These are phyloP conservation scores for Podaxis sp. DNA, from an alignment of 768 basidiomycete genomes.

Conservation along the genomic window DNA sequence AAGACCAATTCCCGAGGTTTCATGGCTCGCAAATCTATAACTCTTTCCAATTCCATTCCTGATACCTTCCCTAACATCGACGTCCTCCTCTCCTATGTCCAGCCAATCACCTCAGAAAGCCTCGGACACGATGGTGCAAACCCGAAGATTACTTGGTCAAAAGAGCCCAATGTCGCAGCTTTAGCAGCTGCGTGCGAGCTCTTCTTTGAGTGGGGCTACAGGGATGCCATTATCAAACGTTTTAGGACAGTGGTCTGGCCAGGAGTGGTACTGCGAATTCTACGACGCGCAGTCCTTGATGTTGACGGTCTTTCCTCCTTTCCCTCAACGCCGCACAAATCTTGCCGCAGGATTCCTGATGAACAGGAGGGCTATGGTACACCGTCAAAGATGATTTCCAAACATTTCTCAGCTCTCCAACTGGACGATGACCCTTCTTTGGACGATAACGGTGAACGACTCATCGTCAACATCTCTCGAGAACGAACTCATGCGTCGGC, in stretches of 20 bases:
- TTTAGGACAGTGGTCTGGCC: slow-evolving; percentile 86
- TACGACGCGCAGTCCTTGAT: slow-evolving; percentile 64
- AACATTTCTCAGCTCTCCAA: slow-evolving; percentile 50
- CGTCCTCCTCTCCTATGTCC: slow-evolving; percentile 74
- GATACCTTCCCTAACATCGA: slow-evolving; percentile 71
- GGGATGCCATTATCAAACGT: slow-evolving; percentile 77
- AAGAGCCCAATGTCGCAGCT: slow-evolving; percentile 67
- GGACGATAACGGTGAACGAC: slow-evolving; percentile 36
- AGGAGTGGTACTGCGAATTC: slow-evolving; percentile 64
- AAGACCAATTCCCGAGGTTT: slow-evolving; percentile 65
- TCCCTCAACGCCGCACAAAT: slow-evolving; percentile 42
- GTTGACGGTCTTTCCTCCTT: slow-evolving; percentile 31
- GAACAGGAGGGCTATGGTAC: slow-evolving; percentile 37
- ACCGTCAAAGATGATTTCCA: slow-evolving; percentile 54
- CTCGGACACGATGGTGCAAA: slow-evolving; percentile 41
- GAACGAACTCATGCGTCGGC: slow-evolving; percentile 68
- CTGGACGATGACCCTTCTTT: slow-evolving; percentile 29
- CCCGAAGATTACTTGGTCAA: slow-evolving; percentile 41
- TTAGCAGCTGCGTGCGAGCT: slow-evolving; percentile 82
- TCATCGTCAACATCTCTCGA: slow-evolving; percentile 68
- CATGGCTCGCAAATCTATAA: slow-evolving; percentile 61
- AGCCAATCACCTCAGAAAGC: slow-evolving; percentile 73
- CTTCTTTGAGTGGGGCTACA: slow-evolving; percentile 92
- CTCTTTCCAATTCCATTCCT: slow-evolving; percentile 64
- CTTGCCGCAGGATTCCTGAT: slow-evolving; percentile 21